These are phyloP conservation scores for Sclerotiophoma versabilis DNA, from an alignment of 2,329 filamentous ascomycete species.

Conservation along the genomic window DNA sequence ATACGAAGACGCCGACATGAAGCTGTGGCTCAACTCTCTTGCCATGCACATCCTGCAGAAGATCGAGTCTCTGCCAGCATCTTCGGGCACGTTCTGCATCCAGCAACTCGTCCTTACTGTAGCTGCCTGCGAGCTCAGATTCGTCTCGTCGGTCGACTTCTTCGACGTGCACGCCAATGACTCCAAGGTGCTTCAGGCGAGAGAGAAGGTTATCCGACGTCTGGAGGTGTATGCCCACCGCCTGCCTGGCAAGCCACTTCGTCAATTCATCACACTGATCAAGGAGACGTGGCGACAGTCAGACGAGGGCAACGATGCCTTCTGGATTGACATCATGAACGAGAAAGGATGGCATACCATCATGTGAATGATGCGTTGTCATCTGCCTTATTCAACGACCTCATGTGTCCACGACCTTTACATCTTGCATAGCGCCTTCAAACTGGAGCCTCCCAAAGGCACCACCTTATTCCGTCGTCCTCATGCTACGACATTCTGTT, in stretches of 20 bases:
- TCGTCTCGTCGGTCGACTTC: constrained; percentile 50
- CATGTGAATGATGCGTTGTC: constrained; percentile 52
- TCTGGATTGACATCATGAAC: constrained; percentile 65
- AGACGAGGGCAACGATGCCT: constrained; percentile 58
- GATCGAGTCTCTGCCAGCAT: constrained; percentile 58
- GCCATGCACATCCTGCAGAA: constrained; percentile 59
- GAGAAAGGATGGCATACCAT: constrained; percentile 65
- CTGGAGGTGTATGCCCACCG: constrained; percentile 55
- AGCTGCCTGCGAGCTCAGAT: constrained; percentile 59
- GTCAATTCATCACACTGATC: constrained; percentile 59
- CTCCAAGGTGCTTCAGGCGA: constrained; percentile 52
- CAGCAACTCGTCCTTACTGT: constrained; percentile 62
- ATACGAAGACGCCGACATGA: constrained; percentile 43
- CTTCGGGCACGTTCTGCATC: constrained; percentile 62
- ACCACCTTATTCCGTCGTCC: constrained; percentile 1
- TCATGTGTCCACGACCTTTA: constrained; percentile 7
- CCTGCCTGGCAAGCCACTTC: constrained; percentile 61
- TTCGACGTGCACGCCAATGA: constrained; percentile 53
- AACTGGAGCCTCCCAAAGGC: neutral
- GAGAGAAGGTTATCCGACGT: constrained; percentile 59
- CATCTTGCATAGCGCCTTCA: constrained; percentile 12
- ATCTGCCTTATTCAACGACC: neutral
- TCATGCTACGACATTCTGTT: constrained; percentile 8
- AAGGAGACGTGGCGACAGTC: constrained; percentile 61
- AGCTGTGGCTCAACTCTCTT: constrained; percentile 59